Evolutionary conservation across 139 green algal species (phyloP).

Genomic region (Volvox reticuliferus): DNA sequence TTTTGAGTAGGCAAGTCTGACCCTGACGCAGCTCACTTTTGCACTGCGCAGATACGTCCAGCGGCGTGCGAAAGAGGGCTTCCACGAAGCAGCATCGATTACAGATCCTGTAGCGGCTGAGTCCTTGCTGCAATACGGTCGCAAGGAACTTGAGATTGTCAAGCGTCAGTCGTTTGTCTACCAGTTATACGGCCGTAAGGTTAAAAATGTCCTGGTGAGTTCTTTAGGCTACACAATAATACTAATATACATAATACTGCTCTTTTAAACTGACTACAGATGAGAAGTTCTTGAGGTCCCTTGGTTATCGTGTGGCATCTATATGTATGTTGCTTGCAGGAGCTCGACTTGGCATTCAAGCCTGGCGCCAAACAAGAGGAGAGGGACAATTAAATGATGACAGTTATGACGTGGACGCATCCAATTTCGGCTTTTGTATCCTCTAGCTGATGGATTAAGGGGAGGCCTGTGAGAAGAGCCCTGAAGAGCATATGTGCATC

Average conservation of each 20-base stretch:
- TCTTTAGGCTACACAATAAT: neutral
- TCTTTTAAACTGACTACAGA: neutral
- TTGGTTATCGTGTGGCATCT: too few species aligned
- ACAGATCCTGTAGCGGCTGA: conserved; percentile 34
- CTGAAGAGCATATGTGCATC: too few species aligned
- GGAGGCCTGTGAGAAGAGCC: too few species aligned
- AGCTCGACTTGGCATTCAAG: conserved; percentile 27
- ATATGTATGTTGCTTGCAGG: neutral
- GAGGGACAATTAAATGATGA: neutral
- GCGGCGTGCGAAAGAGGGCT: conserved; percentile 67
- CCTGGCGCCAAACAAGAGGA: neutral
- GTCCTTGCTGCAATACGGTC: conserved; percentile 47
- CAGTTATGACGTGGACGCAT: neutral
- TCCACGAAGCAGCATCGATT: conserved; percentile 45
- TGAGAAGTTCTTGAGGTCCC: neutral
- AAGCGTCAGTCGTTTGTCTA: conserved; percentile 80
- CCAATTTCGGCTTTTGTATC: too few species aligned
- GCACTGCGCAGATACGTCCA: conserved; percentile 75
- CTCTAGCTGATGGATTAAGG: too few species aligned
- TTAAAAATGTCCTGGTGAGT: conserved; percentile 80
- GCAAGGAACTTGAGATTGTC: conserved; percentile 72
- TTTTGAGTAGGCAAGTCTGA: neutral
- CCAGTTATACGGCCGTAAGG: conserved; percentile 72
- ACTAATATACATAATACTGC: neutral
- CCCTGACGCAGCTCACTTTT: neutral